Percentiles rank a stretch among this genome's conserved stretches.
Evolutionary conservation across 225 moss, liverwort and hornwort species (phyloP).

Genomic region (Pseudisothecium myosuroides): DNA sequence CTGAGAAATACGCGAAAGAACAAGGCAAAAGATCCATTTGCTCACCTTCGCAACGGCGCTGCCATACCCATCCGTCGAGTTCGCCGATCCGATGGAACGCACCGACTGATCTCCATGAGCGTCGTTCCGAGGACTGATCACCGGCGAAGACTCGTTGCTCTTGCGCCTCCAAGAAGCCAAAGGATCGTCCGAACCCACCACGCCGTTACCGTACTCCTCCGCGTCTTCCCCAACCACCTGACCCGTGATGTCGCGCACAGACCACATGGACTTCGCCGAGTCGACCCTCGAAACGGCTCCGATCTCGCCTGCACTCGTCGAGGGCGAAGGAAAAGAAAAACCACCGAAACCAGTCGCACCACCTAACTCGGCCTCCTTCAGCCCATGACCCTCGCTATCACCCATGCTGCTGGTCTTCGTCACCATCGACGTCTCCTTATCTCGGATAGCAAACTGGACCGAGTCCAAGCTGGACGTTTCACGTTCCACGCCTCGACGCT

Average conservation of each 20-base stretch:
- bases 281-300: slow-evolving; percentile 86
- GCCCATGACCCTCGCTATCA: slow-evolving; percentile 40
- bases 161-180: slow-evolving; percentile 98
- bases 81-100: slow-evolving; percentile 69
- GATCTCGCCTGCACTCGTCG: slow-evolving; percentile 80
- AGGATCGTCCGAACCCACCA: slow-evolving; percentile 79
- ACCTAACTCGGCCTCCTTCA: slow-evolving; percentile 48
- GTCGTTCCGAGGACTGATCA: slow-evolving; percentile 70
- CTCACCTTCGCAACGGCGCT: slow-evolving; percentile 52
- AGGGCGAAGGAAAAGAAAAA: slow-evolving; percentile 97
- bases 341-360: slow-evolving; percentile 60
- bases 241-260: slow-evolving; percentile 70
- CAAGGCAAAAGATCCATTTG: not conserved
- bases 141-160: slow-evolving; percentile 96
- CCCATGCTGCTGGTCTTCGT: slow-evolving; percentile 44
- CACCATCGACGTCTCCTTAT: slow-evolving; percentile 28
- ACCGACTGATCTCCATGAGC: slow-evolving; percentile 57
- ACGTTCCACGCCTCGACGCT: slow-evolving; percentile 69
- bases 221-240: slow-evolving; percentile 63
- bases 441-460: slow-evolving; percentile 17
- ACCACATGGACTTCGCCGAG: slow-evolving; percentile 96
- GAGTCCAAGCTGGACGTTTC: slow-evolving; percentile 36
- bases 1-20: not conserved
- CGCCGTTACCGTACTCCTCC: slow-evolving; percentile 72
- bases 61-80: slow-evolving; percentile 85